A percentile compares a stretch with the other conserved stretches of the same genome.
Conservation (phyloP, 75 land plant genomes). For the Selaginella tamariscina region DNA sequence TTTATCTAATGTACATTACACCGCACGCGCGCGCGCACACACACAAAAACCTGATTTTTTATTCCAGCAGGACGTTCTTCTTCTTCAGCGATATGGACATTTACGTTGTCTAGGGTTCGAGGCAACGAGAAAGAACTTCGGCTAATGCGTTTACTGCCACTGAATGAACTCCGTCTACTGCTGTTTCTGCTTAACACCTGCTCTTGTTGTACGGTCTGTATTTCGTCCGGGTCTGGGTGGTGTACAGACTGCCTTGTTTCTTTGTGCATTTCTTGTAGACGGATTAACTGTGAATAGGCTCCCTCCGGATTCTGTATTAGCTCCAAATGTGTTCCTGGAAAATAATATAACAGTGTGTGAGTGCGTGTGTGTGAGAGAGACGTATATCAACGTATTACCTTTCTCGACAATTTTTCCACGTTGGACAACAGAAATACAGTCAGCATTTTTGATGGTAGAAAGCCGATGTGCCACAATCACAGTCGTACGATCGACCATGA, state of each 20-base stretch:
- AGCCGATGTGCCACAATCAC: constrained; percentile 74
- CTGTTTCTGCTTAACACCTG: neutral
- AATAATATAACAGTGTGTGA: neutral
- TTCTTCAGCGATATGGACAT: too few relatives aligned
- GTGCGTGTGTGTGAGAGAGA: neutral
- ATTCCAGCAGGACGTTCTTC: too few relatives aligned
- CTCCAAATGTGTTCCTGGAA: constrained; percentile 55
- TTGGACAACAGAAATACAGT: constrained; percentile 55
- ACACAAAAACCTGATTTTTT: neutral
- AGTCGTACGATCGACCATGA: constrained; percentile 53
- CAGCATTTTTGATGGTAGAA: constrained; percentile 59
- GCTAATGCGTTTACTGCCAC: neutral
- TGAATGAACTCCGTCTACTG: neutral
- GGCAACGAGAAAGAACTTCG: neutral
- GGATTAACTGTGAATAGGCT: constrained; percentile 53
- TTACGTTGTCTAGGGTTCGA: too few relatives aligned
- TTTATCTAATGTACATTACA: too few relatives aligned
- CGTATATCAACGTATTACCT: constrained; percentile 18
- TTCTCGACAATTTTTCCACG: constrained; percentile 47
- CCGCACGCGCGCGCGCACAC: neutral
- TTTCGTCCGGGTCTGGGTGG: neutral
- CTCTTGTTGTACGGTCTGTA: neutral
- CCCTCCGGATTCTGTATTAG: constrained; percentile 46
- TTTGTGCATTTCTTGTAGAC: constrained; percentile 46
- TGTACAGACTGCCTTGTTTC: too few relatives aligned